These are phyloP conservation scores for Triticum dicoccoides DNA, from an alignment of 176 grass and related monocot genomes.

Conservation along the genomic window DNA sequence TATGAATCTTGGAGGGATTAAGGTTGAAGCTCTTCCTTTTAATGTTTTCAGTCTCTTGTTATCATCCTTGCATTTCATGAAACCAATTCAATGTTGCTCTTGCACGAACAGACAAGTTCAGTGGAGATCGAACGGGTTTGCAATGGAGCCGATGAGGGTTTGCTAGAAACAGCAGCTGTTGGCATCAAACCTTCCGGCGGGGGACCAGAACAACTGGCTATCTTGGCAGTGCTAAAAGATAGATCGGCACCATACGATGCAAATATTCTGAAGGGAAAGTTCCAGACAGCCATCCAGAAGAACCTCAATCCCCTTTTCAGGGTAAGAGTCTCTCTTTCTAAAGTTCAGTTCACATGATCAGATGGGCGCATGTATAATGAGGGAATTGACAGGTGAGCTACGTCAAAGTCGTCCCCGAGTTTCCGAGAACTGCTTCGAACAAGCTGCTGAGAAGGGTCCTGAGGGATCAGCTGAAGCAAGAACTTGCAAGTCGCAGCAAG, in stretches of 20 bases:
- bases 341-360: neutral
- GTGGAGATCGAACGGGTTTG: conserved; percentile 90
- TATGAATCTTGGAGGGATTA: conserved; percentile 95
- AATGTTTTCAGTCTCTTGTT: neutral
- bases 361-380: neutral
- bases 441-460: conserved; percentile 90
- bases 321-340: conserved; percentile 38
- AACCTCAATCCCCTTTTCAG: conserved; percentile 95
- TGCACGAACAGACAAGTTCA: conserved; percentile 64
- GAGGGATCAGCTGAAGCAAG: conserved; percentile 62
- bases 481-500: conserved; percentile 52
- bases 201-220: conserved; percentile 80
- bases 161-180: conserved; percentile 87
- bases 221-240: conserved; percentile 77
- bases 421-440: conserved; percentile 90
- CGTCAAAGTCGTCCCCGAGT: conserved; percentile 78
- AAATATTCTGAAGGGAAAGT: conserved; percentile 60
- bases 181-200: conserved; percentile 57
- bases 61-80: neutral
- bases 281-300: conserved; percentile 83
- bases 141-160: conserved; percentile 63
- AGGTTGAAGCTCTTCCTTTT: conserved; percentile 41
- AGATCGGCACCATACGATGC: conserved; percentile 28
- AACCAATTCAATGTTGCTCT: neutral
- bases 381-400: conserved; percentile 62